Conservation (phyloP, 768 basidiomycete species). For the Suillus occidentalis region DNA sequence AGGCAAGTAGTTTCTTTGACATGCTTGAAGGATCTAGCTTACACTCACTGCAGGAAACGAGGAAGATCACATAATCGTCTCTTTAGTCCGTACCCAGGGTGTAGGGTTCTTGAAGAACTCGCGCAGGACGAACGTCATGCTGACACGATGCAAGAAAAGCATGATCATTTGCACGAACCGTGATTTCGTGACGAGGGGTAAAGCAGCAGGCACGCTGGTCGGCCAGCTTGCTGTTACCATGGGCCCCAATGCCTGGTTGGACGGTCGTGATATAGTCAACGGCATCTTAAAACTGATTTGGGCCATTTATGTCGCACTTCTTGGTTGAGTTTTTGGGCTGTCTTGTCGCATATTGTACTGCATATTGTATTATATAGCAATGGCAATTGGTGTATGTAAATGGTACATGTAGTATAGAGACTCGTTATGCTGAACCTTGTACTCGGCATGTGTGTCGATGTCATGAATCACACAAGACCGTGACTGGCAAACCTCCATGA, state of each 20-base stretch:
- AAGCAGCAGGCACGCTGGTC: constrained; percentile 22
- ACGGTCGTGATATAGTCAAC: constrained; percentile 9
- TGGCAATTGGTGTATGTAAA: background rate
- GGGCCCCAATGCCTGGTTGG: constrained; percentile 16
- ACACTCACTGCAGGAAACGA: constrained; percentile 63
- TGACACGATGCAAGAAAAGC: constrained; percentile 69
- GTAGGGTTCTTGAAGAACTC: constrained; percentile 65
- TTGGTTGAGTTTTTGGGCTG: background rate
- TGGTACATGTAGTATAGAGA: too few relatives aligned
- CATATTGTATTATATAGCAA: background rate
- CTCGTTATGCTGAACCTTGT: too few relatives aligned
- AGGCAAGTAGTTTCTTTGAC: constrained; percentile 43
- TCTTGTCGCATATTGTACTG: background rate
- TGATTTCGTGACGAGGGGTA: constrained; percentile 17
- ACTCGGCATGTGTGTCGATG: too few relatives aligned
- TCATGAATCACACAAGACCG: too few relatives aligned
- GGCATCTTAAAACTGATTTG: background rate
- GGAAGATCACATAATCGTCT: constrained; percentile 71
- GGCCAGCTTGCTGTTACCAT: constrained; percentile 23
- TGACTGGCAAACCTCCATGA: too few relatives aligned
- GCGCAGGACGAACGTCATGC: constrained; percentile 81
- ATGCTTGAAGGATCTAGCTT: constrained; percentile 10
- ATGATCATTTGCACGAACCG: constrained; percentile 72
- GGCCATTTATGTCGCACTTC: too few relatives aligned
- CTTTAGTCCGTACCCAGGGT: constrained; percentile 56